These are phyloP conservation scores for Aspergillus brunneoviolaceus DNA, from an alignment of 2,329 filamentous ascomycete genomes.

Conservation along the genomic window DNA sequence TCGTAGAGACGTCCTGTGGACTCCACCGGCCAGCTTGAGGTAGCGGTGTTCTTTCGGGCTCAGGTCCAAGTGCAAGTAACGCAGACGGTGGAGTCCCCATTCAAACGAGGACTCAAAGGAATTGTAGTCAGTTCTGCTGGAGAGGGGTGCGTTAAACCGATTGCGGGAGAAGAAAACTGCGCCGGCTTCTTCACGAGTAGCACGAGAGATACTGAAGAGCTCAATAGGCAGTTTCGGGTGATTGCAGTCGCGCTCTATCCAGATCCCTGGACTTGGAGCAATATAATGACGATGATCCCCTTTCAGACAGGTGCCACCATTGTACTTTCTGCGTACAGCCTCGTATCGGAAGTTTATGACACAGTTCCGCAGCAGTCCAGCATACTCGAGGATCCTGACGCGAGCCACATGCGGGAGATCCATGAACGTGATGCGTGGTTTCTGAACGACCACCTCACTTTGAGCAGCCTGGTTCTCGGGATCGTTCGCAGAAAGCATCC, in stretches of 20 bases:
- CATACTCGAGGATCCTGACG: conserved; percentile 23
- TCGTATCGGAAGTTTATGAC: conserved; percentile 20
- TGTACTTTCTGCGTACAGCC: conserved; percentile 8
- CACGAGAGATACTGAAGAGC: conserved; percentile 17
- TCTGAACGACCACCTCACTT: neutral
- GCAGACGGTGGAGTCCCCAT: conserved; percentile 17
- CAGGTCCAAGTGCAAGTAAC: conserved; percentile 23
- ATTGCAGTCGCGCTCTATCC: conserved; percentile 13
- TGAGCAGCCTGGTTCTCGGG: neutral
- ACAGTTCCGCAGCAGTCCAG: conserved; percentile 23
- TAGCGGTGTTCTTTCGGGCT: conserved; percentile 19
- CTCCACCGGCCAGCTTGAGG: conserved; percentile 15
- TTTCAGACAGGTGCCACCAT: neutral
- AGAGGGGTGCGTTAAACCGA: conserved; percentile 19
- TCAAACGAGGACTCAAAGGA: conserved; percentile 12
- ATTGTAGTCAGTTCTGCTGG: conserved; percentile 15
- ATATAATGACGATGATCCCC: conserved; percentile 8
- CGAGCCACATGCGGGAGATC: conserved; percentile 22
- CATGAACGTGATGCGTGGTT: conserved; percentile 12
- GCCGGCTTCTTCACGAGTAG: conserved; percentile 17
- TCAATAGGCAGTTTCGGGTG: conserved; percentile 21
- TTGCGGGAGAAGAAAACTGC: conserved; percentile 19
- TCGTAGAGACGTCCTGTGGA: conserved; percentile 15
- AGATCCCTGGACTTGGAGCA: conserved; percentile 6
- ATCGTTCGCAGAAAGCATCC: neutral